Evolutionary conservation across 176 grass and related monocot species (phyloP).

Genomic region (Cenchrus americanus): DNA sequence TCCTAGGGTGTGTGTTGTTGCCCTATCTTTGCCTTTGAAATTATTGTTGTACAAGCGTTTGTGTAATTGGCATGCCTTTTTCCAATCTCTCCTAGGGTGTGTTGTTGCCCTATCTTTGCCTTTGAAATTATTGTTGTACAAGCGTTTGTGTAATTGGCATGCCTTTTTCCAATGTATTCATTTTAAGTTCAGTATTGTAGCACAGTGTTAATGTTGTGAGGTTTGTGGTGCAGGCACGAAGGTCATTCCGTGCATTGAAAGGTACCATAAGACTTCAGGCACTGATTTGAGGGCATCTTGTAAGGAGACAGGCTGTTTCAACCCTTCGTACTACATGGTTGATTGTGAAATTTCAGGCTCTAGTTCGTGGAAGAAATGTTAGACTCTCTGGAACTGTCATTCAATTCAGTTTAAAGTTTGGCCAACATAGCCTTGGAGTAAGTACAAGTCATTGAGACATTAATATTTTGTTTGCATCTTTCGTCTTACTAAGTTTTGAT

Average conservation of each 20-base stretch:
- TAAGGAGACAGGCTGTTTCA: constrained; percentile 83
- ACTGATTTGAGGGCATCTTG: constrained; percentile 90
- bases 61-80: neutral
- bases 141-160: neutral
- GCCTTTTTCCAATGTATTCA: neutral
- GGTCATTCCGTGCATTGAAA: constrained; percentile 84
- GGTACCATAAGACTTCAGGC: constrained; percentile 95
- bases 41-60: neutral
- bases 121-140: neutral
- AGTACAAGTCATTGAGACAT: constrained; percentile 13
- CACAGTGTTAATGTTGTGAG: constrained; percentile 23
- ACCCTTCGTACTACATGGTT: constrained; percentile 67
- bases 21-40: neutral
- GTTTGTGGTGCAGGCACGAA: constrained; percentile 70
- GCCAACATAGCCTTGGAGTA: constrained; percentile 45
- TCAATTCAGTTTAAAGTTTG: constrained; percentile 41
- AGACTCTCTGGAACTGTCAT: constrained; percentile 47
- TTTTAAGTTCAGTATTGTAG: constrained; percentile 19
- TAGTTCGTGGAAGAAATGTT: constrained; percentile 74
- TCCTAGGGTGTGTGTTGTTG: too few species aligned
- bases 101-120: too few species aligned
- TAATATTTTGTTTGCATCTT: constrained; percentile 29
- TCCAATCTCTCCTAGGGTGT: neutral
- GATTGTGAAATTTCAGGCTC: constrained; percentile 79
- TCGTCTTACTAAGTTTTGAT: neutral